Conservation (phyloP, 257 asterid species). For the Henckelia pumila region DNA sequence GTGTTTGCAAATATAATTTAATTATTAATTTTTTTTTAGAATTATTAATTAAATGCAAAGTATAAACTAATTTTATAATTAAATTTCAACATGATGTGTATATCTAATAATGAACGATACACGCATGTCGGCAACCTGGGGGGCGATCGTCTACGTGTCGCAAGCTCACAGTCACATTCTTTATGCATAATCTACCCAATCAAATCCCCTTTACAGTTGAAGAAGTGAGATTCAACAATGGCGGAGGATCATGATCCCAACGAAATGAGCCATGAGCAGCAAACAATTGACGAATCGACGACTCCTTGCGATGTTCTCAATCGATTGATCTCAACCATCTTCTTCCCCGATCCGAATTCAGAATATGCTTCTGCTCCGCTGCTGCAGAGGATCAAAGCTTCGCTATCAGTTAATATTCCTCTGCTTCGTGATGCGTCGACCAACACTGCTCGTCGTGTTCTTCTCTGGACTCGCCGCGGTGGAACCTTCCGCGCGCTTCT, state of each 20-base stretch:
- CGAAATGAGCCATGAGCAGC: constrained; percentile 19
- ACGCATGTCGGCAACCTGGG: too few relatives aligned
- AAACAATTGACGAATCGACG: constrained; percentile 28
- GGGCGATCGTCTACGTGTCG: too few relatives aligned
- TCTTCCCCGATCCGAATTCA: constrained; percentile 41
- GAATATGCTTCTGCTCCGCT: constrained; percentile 25
- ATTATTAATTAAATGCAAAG: too few relatives aligned
- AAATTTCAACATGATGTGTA: too few relatives aligned
- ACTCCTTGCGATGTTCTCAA: constrained; percentile 54
- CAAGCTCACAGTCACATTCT: too few relatives aligned
- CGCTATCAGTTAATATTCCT: constrained; percentile 50
- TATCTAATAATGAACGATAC: too few relatives aligned
- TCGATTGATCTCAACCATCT: constrained; percentile 42
- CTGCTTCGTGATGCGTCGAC: constrained; percentile 58
- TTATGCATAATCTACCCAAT: too few relatives aligned
- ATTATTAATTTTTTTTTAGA: too few relatives aligned
- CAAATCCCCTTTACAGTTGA: too few relatives aligned
- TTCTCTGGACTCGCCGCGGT: constrained; percentile 74
- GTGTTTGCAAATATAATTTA: too few relatives aligned
- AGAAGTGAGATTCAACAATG: constrained; percentile 25
- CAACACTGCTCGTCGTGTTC: constrained; percentile 48
- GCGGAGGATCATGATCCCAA: constrained; percentile 36
- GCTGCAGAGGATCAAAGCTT: constrained; percentile 46
- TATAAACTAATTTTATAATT: too few relatives aligned
- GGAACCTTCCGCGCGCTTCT: constrained; percentile 67